These are phyloP conservation scores for Meyerozyma sp. DNA, from an alignment of 1,139 yeast genomes.

Conservation along the genomic window DNA sequence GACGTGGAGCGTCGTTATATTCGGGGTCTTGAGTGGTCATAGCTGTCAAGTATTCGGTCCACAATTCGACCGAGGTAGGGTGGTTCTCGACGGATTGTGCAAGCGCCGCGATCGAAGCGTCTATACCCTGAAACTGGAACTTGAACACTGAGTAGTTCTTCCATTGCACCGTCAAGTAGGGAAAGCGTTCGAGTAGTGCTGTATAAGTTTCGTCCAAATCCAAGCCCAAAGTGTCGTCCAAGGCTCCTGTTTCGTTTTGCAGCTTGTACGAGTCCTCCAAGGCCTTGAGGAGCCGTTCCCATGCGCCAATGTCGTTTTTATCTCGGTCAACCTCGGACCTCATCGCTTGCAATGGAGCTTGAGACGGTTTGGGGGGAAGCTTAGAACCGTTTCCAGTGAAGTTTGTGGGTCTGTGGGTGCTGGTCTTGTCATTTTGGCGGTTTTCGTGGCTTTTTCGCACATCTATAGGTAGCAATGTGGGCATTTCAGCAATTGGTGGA, in stretches of 20 bases:
- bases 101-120: conserved; percentile 42
- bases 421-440: conserved; percentile 3
- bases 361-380: conserved; percentile 8
- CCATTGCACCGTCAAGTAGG: conserved; percentile 59
- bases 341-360: conserved; percentile 4
- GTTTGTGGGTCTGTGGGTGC: not conserved
- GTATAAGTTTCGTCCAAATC: conserved; percentile 11
- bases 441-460: conserved; percentile 1
- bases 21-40: conserved; percentile 28
- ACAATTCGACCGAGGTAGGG: conserved; percentile 57
- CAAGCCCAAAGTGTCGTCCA: not conserved
- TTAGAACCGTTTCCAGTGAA: conserved; percentile 2
- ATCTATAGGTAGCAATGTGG: not conserved
- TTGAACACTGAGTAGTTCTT: conserved; percentile 49
- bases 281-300: conserved; percentile 26
- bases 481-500: not conserved
- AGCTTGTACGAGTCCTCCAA: conserved; percentile 12
- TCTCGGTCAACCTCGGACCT: conserved; percentile 8
- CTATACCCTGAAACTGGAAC: conserved; percentile 50
- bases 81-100: conserved; percentile 43
- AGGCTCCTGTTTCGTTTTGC: not conserved
- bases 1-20: conserved; percentile 3
- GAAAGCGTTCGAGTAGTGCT: conserved; percentile 44
- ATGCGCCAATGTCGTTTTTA: conserved; percentile 22
- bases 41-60: conserved; percentile 60